Conservation (phyloP, 768 basidiomycete genomes). For the Baorangia bicolor region DNA sequence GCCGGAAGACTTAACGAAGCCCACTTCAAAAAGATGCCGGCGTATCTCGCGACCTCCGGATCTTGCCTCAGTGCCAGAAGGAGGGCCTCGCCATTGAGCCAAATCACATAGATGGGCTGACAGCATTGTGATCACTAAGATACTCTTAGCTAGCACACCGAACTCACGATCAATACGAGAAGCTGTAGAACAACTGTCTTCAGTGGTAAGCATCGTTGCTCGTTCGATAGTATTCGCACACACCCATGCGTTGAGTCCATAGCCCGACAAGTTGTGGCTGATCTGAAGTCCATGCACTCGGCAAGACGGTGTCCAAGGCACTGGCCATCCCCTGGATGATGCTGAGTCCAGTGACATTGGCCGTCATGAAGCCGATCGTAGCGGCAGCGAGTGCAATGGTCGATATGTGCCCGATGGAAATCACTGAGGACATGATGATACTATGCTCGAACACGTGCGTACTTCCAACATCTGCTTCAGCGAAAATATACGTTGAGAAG, state of each 20-base stretch:
- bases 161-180: constrained; percentile 53
- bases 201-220: not conserved
- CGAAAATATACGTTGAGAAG: not conserved
- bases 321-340: constrained; percentile 82
- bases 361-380: constrained; percentile 72
- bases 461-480: constrained; percentile 26
- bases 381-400: constrained; percentile 87
- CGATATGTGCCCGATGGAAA: constrained; percentile 91
- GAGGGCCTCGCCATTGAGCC: constrained; percentile 81
- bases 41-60: constrained; percentile 75
- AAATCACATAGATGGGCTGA: constrained; percentile 60
- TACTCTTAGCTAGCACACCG: not conserved
- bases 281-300: constrained; percentile 89
- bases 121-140: not conserved
- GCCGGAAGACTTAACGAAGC: constrained; percentile 77
- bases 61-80: constrained; percentile 75
- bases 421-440: constrained; percentile 77
- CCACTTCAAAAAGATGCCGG: constrained; percentile 71
- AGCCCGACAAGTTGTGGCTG: constrained; percentile 85
- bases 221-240: not conserved
- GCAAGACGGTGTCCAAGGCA: constrained; percentile 90
- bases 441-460: constrained; percentile 85
- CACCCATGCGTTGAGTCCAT: constrained; percentile 89
- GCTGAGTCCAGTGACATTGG: constrained; percentile 53
- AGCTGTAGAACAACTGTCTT: constrained; percentile 18